These are phyloP conservation scores for Drechslerella dactyloides DNA, from an alignment of 2,329 filamentous ascomycete species.

Conservation along the genomic window DNA sequence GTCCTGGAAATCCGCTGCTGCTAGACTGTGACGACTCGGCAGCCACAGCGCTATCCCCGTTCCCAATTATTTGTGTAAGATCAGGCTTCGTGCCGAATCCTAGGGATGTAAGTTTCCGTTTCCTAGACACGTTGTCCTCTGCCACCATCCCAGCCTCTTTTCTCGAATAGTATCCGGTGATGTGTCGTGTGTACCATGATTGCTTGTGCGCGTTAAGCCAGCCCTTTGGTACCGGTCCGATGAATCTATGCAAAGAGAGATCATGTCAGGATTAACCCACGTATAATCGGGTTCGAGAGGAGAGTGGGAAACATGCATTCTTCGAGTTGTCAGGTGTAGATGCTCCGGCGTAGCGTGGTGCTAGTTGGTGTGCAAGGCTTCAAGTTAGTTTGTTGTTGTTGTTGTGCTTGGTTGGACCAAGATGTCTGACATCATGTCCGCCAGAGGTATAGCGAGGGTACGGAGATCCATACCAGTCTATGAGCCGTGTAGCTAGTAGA, in stretches of 20 bases:
- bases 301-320: constrained; percentile 51
- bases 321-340: constrained; percentile 54
- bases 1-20: constrained; percentile 5
- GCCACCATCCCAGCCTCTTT: constrained; percentile 52
- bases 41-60: constrained; percentile 12
- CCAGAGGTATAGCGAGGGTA: no score
- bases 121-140: constrained; percentile 51
- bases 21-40: constrained; percentile 36
- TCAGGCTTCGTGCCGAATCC: constrained; percentile 49
- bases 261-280: no score
- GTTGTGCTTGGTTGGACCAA: no score
- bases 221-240: constrained; percentile 54
- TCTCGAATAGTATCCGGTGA: constrained; percentile 53
- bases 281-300: no score
- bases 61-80: constrained; percentile 16
- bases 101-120: constrained; percentile 48
- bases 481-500: constrained; percentile 54
- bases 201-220: constrained; percentile 54
- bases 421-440: no score
- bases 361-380: no score
- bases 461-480: constrained; percentile 51
- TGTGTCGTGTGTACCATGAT: constrained; percentile 54
- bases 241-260: constrained; percentile 49
- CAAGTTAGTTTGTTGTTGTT: constrained; percentile 15
- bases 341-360: constrained; percentile 55